These are phyloP conservation scores for Pythium sukuiense DNA, from an alignment of 352 stramenopile genomes.

Conservation along the genomic window DNA sequence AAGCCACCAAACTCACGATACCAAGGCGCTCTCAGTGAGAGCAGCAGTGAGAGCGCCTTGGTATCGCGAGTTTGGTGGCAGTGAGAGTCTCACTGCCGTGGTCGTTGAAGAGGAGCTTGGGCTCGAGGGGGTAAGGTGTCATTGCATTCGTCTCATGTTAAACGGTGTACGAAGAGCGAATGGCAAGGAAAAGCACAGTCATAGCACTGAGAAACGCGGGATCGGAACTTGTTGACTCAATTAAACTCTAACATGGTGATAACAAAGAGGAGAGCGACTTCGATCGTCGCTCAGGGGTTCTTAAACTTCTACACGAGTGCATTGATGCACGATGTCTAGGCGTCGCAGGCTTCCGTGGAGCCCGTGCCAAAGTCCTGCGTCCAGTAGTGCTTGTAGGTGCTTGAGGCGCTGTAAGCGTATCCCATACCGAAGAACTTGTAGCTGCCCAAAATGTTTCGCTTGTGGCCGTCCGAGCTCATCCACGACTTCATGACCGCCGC, in stretches of 20 bases:
- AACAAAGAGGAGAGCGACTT: neutral
- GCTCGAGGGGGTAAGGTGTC: too few species aligned
- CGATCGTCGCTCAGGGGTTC: neutral
- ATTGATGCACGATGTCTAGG: neutral
- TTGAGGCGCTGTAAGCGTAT: slow-evolving; percentile 28
- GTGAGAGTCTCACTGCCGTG: too few species aligned
- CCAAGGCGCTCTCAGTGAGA: too few species aligned
- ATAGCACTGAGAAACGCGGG: neutral
- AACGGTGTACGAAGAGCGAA: too few species aligned
- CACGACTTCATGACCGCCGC: slow-evolving; percentile 40
- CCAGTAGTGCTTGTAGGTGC: slow-evolving; percentile 29
- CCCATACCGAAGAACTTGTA: slow-evolving; percentile 31
- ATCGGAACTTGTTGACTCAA: neutral
- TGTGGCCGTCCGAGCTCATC: slow-evolving; percentile 48
- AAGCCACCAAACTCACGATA: too few species aligned
- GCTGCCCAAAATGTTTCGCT: slow-evolving; percentile 35
- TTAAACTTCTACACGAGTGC: neutral
- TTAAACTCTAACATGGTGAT: neutral
- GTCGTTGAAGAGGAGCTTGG: too few species aligned
- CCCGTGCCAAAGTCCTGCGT: slow-evolving; percentile 29
- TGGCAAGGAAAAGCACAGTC: too few species aligned
- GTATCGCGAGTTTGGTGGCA: too few species aligned
- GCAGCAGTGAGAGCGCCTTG: too few species aligned
- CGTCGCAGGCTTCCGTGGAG: slow-evolving; percentile 18
- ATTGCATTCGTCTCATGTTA: too few species aligned